A percentile compares a stretch with the other conserved stretches of the same genome.
These are phyloP conservation scores for Acanthamoeba healyi DNA, from an alignment of 208 protist genomes.

Conservation along the genomic window DNA sequence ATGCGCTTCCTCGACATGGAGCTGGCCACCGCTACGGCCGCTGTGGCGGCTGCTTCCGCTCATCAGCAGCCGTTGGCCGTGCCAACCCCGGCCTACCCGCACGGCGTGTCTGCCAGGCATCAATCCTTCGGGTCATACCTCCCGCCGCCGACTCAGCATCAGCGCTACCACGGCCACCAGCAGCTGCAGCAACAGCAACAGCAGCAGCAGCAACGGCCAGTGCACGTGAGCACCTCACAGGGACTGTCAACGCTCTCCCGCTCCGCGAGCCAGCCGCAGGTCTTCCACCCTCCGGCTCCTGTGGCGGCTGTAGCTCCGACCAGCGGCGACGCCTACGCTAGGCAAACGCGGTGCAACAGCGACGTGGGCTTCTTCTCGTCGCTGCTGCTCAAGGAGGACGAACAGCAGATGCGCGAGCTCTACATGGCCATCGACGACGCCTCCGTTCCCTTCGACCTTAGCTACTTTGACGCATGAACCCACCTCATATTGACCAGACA, in stretches of 20 bases:
- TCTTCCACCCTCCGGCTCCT: background rate
- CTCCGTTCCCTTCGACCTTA: background rate
- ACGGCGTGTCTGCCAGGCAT: background rate
- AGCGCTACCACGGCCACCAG: too few relatives aligned
- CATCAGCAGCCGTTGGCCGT: background rate
- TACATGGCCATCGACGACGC: background rate
- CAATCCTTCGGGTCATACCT: too few relatives aligned
- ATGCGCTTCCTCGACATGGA: conserved; percentile 28
- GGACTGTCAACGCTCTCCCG: background rate
- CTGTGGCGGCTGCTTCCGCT: background rate
- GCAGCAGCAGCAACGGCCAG: background rate
- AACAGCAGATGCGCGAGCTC: background rate
- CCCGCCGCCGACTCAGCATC: too few relatives aligned
- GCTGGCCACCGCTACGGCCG: background rate
- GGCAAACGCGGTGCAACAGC: background rate
- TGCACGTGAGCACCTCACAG: too few relatives aligned
- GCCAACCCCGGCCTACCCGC: background rate
- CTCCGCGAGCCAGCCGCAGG: background rate
- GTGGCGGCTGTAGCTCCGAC: too few relatives aligned
- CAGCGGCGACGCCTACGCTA: background rate
- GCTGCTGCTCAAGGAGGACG: background rate
- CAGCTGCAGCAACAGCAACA: background rate
- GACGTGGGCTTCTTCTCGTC: conserved; percentile 4
- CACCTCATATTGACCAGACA: too few relatives aligned
- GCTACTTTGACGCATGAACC: background rate